These are phyloP conservation scores for Zoysia japonica DNA, from an alignment of 176 grass and related monocot genomes.

Conservation along the genomic window DNA sequence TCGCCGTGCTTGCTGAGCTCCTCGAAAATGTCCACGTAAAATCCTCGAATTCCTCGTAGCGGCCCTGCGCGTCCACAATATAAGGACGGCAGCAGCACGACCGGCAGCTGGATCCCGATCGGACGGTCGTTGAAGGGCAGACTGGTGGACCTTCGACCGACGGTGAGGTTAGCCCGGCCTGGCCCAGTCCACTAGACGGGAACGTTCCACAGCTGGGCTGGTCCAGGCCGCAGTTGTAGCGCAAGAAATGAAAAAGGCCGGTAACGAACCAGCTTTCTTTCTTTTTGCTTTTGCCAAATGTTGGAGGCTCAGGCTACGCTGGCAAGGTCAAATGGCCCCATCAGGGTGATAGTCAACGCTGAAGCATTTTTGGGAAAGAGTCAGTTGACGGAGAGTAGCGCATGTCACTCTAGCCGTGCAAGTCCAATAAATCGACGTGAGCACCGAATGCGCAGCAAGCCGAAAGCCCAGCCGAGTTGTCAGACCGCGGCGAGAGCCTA, in stretches of 20 bases:
- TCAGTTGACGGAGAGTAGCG: neutral
- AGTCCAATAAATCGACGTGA: neutral
- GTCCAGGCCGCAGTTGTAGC: neutral
- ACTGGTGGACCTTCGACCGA: slow-evolving; percentile 18
- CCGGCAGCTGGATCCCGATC: neutral
- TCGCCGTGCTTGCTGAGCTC: slow-evolving; percentile 90
- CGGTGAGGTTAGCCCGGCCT: neutral
- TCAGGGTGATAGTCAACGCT: too few species aligned
- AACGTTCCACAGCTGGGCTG: too few species aligned
- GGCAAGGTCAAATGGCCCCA: too few species aligned
- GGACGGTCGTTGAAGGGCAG: neutral
- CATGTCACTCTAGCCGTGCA: neutral
- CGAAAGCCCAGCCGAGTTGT: neutral
- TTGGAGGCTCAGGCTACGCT: too few species aligned
- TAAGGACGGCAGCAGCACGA: neutral
- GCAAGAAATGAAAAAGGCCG: neutral
- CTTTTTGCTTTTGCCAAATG: neutral
- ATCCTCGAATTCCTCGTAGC: slow-evolving; percentile 79
- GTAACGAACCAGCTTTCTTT: neutral
- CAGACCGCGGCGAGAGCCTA: too few species aligned
- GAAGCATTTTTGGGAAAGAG: too few species aligned
- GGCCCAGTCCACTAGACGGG: neutral
- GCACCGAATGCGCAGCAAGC: neutral
- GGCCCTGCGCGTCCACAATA: slow-evolving; percentile 67
- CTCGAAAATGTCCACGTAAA: slow-evolving; percentile 90